Base-by-base conservation (phyloP, 441 rosid species). In the Dalechampia spathulata region DNA sequence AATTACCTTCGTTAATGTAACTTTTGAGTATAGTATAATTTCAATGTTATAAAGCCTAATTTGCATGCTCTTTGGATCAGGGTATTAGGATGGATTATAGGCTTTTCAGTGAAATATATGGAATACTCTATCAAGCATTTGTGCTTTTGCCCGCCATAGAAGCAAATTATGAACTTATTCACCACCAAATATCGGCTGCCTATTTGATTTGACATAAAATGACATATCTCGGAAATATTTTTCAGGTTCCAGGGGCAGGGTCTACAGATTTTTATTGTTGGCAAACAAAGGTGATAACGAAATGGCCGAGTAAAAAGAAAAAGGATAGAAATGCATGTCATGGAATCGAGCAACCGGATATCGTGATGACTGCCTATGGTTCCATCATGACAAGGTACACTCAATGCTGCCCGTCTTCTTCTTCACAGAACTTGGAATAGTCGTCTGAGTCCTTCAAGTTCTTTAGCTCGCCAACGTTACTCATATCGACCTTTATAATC, bases 371-470 rank as follows among this genome's bases (percentile, higher is more conserved):
- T 25, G 19, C 51, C 15, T 58, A 2, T n/a, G 25, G 21, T 42
- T 38, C 39, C 43, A 36, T 5, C 37, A 34, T 10, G 45, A 27
- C 37, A 37, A 43, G 12, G 12, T 55, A 53, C 9, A 28, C 58
- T 83, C 62, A 90, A 50, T 30, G 34, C 8, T 90, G 92, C 64
- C 77, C 79, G 30, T 89, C 94, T 70, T 92, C 98, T 72, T 89
- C 91, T 70, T 92, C 95, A 13, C 95, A 89, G 78, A 85, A 83
- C 74, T 87, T 90, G 1, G 79, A 66, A 72, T 89, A 89, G 57
- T 74, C 62, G 7, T 82, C 90, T 0, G 93, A 69, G 61, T 77
- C 85, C 87, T 82, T 90, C 79, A 93, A 70, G 65, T 73, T 83
- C 47, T 70, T 71, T 66, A 81, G 72, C 66, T 90, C 95, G 8